Base-by-base conservation (phyloP, 768 basidiomycete species). In the Mrakia blollopis region DNA sequence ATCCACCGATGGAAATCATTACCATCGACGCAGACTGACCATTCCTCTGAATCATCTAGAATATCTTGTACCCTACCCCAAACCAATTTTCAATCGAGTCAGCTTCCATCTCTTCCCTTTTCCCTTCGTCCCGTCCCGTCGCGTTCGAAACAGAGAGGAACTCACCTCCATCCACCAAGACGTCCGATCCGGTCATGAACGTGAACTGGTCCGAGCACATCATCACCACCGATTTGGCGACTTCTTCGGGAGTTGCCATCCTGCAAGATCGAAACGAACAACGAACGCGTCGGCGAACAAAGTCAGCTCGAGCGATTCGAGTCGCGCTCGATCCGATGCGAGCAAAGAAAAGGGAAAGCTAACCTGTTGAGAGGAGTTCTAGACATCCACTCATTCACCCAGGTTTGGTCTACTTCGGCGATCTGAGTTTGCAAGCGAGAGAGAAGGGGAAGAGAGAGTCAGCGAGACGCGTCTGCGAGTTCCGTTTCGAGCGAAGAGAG, bases 121-220 rank as follows among this genome's bases (percentile, higher is more conserved):
- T 25, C 25, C 23, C 57, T 57, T 52, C 14, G 50, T 16, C 14
- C 50, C 18, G 9, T 52, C 39, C 39, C 11, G 9, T 50, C 47
- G 47, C 44, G 44, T 44, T 57, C n/a, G 57, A 4, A 25, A 5
- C 9, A 10, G 23, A 25, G 3, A n/a, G n/a, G 25, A 13, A 57
- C 81, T 79, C 74, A 82, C 83, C 83, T 73, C 83, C 83, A 74
- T 83, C 83, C 35, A 82, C 72, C 4, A 83, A 80, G 0, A 84
- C 67, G 75, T 84, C 83, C 23, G 78, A 75, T 2, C 84, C 84
- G 3, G 83, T 83, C 82, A 83, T 81, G 76, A 82, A 84, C 7
- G 76, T 70, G 23, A 77, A 75, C 21, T 76, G 60, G 25, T 81
- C 75, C 1, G 81, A 81, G 37, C 78, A 73, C 75, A 84, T 68